phyloP scores from a whole-genome alignment of 139 green algal genomes.

The Eudorina sp. region DNA sequence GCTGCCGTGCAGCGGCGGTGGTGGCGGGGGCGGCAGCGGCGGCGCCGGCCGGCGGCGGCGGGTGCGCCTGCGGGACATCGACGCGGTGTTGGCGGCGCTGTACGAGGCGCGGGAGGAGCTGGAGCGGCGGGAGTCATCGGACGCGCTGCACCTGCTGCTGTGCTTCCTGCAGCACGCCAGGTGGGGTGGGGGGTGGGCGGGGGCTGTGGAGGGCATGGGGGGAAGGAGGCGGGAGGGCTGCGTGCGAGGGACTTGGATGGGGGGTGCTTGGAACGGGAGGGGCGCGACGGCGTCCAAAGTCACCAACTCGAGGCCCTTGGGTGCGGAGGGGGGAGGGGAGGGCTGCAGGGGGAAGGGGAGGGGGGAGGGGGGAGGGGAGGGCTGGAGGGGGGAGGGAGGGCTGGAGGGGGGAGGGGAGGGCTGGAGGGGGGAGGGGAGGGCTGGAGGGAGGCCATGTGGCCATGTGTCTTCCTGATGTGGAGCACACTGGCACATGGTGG shows the following conservation, averaged over 20 bases:
- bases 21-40: neutral
- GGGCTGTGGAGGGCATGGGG: neutral
- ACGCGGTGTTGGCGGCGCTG: conserved; percentile 71
- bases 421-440: no score
- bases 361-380: neutral
- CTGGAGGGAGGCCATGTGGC: no score
- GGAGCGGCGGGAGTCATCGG: conserved; percentile 66
- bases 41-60: neutral
- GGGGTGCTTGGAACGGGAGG: no score
- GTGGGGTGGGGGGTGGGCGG: conserved; percentile 31
- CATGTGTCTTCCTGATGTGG: no score
- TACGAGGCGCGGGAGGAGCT: conserved; percentile 62
- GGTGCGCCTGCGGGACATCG: conserved; percentile 60
- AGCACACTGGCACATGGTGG: no score
- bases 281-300: no score
- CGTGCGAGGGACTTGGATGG: no score
- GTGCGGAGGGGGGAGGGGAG: no score
- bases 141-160: conserved; percentile 80
- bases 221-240: no score
- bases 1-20: neutral
- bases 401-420: no score
- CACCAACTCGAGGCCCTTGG: no score
- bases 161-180: conserved; percentile 83
- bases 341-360: no score
- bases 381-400: neutral